Evolutionary conservation across 306 rosid genomes (phyloP), one percentile per base, ranked within the genome.

Genomic region (Fragaria vesca): DNA sequence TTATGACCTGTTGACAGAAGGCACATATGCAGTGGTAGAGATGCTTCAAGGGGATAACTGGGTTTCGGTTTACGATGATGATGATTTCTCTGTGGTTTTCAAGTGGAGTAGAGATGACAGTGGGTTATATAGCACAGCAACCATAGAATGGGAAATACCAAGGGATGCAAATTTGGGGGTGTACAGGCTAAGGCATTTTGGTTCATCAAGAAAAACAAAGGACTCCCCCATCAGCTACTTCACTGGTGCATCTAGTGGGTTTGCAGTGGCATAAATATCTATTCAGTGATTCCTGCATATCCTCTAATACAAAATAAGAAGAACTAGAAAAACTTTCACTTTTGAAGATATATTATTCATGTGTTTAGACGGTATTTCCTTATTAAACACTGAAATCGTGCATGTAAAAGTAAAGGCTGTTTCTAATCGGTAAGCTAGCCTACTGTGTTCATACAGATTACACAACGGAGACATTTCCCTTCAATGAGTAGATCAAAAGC

Each of bases 71-170:
- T 83, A 86, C 7, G 97, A 91, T 71, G 98, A 90, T 17, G 98
- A 94, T 46, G 98, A 91, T 72, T 83, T 91, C 71, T 79, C 87
- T 83, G 81, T 94, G 81, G 77, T 68, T 81, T 90, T 90, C 82
- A 87, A 78, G 86, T 94, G 95, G 92, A 83, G 79, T 63, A 15
- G 80, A 54, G 94, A 90, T 72, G 85, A 80, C 54, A 79, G 68
- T 51, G 78, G 88, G 21, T 75, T 48, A 2, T 66, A 66, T 76
- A 79, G 93, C 70, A 66, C 82, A 42, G 92, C 91, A 18, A 85
- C 74, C 47, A 72, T 90, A 73, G 94, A 89, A 86, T 91, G 96
- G 97, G 86, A 88, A 81, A 88, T 92, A 79, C 97, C 96, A 55
- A 42, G 42, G 28, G 83, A 81, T 18, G 80, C 84, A 55, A 24